Percentiles rank a stretch among this genome's conserved stretches.
Evolutionary conservation across 306 rosid genomes (phyloP).

Genomic region (Lupinus albus): DNA sequence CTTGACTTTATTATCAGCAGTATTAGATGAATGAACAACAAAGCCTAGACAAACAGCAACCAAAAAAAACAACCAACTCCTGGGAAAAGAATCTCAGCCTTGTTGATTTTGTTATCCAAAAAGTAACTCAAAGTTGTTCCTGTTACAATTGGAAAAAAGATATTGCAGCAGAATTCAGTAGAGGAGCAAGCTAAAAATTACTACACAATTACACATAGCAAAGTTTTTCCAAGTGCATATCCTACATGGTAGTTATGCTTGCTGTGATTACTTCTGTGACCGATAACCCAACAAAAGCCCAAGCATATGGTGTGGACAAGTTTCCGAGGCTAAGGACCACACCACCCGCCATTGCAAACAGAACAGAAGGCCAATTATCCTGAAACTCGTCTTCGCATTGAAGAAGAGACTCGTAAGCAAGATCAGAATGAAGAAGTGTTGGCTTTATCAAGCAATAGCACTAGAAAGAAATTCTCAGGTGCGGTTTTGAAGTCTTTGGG

Average conservation of each 20-base stretch:
- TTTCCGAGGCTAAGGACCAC: conserved; percentile 84
- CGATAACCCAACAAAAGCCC: conserved; percentile 80
- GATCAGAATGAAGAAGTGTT: too few species aligned
- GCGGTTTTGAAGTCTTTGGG: too few species aligned
- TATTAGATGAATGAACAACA: conserved; percentile 83
- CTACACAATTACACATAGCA: conserved; percentile 8
- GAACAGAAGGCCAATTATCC: conserved; percentile 87
- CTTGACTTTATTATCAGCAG: conserved; percentile 70
- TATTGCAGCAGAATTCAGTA: conserved; percentile 29
- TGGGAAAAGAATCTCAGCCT: conserved; percentile 84
- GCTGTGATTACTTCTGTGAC: conserved; percentile 76
- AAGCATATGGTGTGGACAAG: conserved; percentile 77
- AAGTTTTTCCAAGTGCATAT: background rate
- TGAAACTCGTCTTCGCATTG: too few species aligned
- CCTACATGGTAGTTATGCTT: conserved; percentile 59
- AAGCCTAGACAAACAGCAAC: conserved; percentile 84
- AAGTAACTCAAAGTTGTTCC: conserved; percentile 89
- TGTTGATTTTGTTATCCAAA: conserved; percentile 77
- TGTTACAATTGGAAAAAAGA: conserved; percentile 47
- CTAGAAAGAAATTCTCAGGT: too few species aligned
- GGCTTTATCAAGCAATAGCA: too few species aligned
- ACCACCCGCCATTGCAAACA: conserved; percentile 88
- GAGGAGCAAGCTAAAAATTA: conserved; percentile 9
- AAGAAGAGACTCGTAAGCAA: too few species aligned
- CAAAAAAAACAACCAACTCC: conserved; percentile 90